Percentiles rank a stretch among this genome's conserved stretches.
Evolutionary conservation across 1,284 basidiomycete genomes (phyloP).

Genomic region (Phylloboletellus chloephorus): DNA sequence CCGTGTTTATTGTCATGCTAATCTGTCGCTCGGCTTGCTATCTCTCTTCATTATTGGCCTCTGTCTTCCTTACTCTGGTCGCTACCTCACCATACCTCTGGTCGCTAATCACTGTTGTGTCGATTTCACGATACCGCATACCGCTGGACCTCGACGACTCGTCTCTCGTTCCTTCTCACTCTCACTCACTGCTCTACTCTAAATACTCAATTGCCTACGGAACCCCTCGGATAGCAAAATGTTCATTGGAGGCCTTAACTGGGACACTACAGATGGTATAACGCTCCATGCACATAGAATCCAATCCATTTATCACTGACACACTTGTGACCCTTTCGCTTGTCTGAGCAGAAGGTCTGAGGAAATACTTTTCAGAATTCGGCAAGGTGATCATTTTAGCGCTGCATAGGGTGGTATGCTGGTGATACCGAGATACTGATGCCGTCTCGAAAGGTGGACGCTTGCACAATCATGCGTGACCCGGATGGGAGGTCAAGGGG

Average conservation of each 20-base stretch:
- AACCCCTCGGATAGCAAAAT: constrained; percentile 76
- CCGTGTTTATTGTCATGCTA: constrained; percentile 27
- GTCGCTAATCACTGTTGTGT: constrained; percentile 33
- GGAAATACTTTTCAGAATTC: constrained; percentile 67
- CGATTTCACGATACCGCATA: constrained; percentile 35
- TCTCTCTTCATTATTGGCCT: constrained; percentile 35
- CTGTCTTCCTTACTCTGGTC: constrained; percentile 34
- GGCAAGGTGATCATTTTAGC: constrained; percentile 49
- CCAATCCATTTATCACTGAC: constrained; percentile 37
- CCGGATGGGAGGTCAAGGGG: constrained; percentile 85
- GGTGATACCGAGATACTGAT: constrained; percentile 14
- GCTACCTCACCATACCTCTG: constrained; percentile 33
- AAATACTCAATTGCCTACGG: constrained; percentile 33
- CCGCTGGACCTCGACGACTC: constrained; percentile 29
- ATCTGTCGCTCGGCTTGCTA: constrained; percentile 27
- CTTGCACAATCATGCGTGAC: constrained; percentile 95
- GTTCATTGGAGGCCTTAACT: constrained; percentile 96
- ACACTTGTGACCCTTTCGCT: constrained; percentile 24
- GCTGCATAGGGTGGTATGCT: neutral
- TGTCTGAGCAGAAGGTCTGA: constrained; percentile 54
- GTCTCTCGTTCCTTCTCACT: constrained; percentile 23
- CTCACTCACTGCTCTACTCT: constrained; percentile 26
- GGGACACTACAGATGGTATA: constrained; percentile 96
- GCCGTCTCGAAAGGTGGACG: constrained; percentile 57
- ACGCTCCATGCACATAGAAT: constrained; percentile 37